A percentile compares a stretch with the other conserved stretches of the same genome.
phyloP scores from a whole-genome alignment of 2,329 filamentous ascomycete genomes.

The Pseudogymnoascus sp. region DNA sequence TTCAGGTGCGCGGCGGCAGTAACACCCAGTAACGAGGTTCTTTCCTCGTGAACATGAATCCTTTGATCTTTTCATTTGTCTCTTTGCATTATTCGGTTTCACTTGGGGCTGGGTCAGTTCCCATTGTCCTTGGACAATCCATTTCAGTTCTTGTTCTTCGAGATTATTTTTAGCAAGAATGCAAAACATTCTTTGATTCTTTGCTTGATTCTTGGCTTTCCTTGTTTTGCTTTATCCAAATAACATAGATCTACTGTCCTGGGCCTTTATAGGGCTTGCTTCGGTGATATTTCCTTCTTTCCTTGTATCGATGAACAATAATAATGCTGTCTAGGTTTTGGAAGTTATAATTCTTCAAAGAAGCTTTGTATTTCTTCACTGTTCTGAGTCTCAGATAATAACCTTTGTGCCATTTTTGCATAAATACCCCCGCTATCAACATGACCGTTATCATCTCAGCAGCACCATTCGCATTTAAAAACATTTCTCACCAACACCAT shows the following conservation, averaged over 20 bases:
- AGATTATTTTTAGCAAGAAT: background rate
- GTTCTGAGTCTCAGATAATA: background rate
- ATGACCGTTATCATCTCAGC: background rate
- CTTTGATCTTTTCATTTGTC: background rate
- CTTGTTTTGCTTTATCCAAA: background rate
- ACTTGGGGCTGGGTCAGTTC: background rate
- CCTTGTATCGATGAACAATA: background rate
- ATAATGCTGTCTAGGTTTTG: background rate
- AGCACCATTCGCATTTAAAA: background rate
- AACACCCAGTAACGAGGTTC: background rate
- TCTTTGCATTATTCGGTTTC: background rate
- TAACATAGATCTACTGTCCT: background rate
- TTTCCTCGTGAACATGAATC: background rate
- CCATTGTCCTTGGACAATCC: background rate
- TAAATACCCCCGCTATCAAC: background rate
- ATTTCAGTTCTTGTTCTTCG: background rate
- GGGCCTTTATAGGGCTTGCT: background rate
- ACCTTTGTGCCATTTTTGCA: background rate
- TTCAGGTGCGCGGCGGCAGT: background rate
- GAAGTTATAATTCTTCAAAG: background rate
- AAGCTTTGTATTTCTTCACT: background rate
- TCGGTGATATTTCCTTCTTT: background rate
- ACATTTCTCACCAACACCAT: background rate
- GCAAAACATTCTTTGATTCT: background rate
- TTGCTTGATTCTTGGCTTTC: background rate